Base-by-base conservation (phyloP, 2,329 filamentous ascomycete genomes). In the Pseudogymnoascus sp. region DNA sequence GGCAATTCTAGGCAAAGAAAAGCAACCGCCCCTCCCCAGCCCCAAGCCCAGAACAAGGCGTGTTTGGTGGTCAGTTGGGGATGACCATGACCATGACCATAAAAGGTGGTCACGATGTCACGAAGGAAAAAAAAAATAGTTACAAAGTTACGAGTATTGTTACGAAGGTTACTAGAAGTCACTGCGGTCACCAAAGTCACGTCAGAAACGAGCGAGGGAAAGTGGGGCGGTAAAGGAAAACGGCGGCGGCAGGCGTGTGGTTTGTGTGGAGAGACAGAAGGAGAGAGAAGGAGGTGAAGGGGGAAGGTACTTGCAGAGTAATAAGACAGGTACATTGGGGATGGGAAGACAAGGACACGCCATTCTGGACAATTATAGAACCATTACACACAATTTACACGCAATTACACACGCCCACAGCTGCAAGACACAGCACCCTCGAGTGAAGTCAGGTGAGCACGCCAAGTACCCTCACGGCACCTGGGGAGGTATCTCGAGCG, bases 61-160 rank as follows among this genome's bases (percentile, higher is more conserved):
- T 43, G 16, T 11, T 14, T 20, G 39, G n/a, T 30, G 28, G 7
- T 7, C 28, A 22, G n/a, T n/a, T 43, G 41, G n/a, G 20, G 6
- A 25, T 25, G 39, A n/a, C 39, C 39, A 18, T 39, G 37, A 39
- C 37, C 37, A 47, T 47, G 41, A 47, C 41, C 16, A 25, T n/a
- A 47, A 41, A 50, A 47, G 22, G 30, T 22, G 41, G 41, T 50
- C 41, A 50, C 41, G 41, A 50, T 50, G 54, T 58, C 54, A 58
- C 30, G 12, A 35, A n/a, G n/a, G n/a, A n/a, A n/a, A n/a, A n/a
- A n/a, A n/a, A n/a, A n/a, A n/a, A n/a, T n/a, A n/a, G n/a, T n/a
- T n/a, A n/a, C n/a, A n/a, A n/a, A n/a, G n/a, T n/a, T n/a, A n/a
- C n/a, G n/a, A n/a, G 35, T 28, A 28, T 4, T n/a, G 22, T 54